These are phyloP conservation scores for Aspergillus panamensis DNA, from an alignment of 495 filamentous ascomycete species.

Conservation along the genomic window DNA sequence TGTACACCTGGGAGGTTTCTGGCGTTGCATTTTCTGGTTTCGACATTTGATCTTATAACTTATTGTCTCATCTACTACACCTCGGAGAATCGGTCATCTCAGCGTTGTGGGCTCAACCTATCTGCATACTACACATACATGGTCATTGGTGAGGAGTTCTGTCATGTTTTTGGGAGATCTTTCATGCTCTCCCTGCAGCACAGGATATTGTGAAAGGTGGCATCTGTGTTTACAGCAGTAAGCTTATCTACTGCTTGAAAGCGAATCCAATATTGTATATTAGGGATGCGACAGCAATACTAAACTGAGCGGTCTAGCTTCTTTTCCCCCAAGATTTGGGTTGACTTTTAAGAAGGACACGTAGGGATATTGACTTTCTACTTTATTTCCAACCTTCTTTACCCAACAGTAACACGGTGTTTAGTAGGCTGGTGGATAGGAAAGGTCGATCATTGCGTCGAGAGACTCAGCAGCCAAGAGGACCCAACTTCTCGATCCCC, in stretches of 20 bases:
- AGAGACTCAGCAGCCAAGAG: no score
- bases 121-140: slow-evolving; percentile 8
- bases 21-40: slow-evolving; percentile 9
- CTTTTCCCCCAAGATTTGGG: no score
- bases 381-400: no score
- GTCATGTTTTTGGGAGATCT: not conserved
- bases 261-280: not conserved
- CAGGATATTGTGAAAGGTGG: not conserved
- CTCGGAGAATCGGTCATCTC: not conserved
- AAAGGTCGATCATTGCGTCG: no score
- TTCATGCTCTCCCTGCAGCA: not conserved
- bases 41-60: not conserved
- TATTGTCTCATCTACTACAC: not conserved
- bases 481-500: no score
- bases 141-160: slow-evolving; percentile 8
- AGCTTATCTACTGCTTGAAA: not conserved
- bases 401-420: no score
- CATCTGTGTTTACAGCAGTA: not conserved
- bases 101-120: slow-evolving; percentile 10
- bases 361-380: no score
- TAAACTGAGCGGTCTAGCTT: no score
- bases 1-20: slow-evolving; percentile 3
- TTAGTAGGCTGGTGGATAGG: no score
- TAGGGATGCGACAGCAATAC: not conserved
- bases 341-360: no score